Evolutionary conservation across 2,329 filamentous ascomycete genomes (phyloP).

Genomic region (Rutstroemia sp.): DNA sequence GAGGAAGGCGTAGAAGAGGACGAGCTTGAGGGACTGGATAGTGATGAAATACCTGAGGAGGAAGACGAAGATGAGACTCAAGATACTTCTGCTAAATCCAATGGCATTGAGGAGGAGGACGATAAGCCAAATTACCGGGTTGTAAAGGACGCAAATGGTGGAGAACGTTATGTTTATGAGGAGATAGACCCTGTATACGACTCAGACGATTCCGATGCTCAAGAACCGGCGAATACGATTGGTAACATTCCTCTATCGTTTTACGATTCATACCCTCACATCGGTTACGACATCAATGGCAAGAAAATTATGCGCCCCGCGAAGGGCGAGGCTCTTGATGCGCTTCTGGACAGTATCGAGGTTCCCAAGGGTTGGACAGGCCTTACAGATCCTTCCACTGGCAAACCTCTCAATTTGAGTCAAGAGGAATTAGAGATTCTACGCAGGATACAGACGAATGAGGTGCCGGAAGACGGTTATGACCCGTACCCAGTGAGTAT

Average conservation of each 20-base stretch:
- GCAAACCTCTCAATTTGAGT: slow-evolving; percentile 82
- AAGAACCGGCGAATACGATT: slow-evolving; percentile 79
- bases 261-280: slow-evolving; percentile 96
- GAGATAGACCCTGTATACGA: slow-evolving; percentile 95
- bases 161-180: slow-evolving; percentile 81
- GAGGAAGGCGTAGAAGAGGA: slow-evolving; percentile 34
- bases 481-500: slow-evolving; percentile 75
- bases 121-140: slow-evolving; percentile 44
- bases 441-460: slow-evolving; percentile 80
- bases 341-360: slow-evolving; percentile 91
- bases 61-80: slow-evolving; percentile 29
- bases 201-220: slow-evolving; percentile 85
- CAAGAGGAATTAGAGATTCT: slow-evolving; percentile 84
- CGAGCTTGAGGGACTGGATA: slow-evolving; percentile 37
- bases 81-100: slow-evolving; percentile 33
- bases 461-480: slow-evolving; percentile 79
- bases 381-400: slow-evolving; percentile 86
- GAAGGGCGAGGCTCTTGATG: slow-evolving; percentile 87
- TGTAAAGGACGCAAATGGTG: slow-evolving; percentile 80
- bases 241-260: slow-evolving; percentile 90
- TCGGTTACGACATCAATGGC: slow-evolving; percentile 97
- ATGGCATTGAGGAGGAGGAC: slow-evolving; percentile 32
- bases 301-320: slow-evolving; percentile 97
- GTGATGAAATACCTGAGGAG: slow-evolving; percentile 41
- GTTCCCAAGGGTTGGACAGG: slow-evolving; percentile 97